Percentiles rank a stretch among this genome's conserved stretches.
phyloP scores from a whole-genome alignment of 179 eudicot genomes.

The Spergularia azorica region DNA sequence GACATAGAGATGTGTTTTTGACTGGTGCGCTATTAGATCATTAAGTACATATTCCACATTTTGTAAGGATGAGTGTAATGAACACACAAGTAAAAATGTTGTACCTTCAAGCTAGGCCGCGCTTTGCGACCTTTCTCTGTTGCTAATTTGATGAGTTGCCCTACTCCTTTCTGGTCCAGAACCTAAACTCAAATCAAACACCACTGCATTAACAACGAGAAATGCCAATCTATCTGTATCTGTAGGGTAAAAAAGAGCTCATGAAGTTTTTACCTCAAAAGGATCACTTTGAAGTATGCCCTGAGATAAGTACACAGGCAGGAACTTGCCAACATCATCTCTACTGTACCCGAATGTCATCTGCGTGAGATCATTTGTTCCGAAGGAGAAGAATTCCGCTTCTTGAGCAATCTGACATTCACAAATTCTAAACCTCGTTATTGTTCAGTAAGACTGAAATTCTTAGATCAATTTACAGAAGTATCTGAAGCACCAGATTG shows the following conservation, averaged over 20 bases:
- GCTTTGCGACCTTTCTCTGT: slow-evolving; percentile 84
- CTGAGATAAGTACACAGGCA: slow-evolving; percentile 81
- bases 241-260: background rate
- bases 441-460: background rate
- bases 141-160: slow-evolving; percentile 87
- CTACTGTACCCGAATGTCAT: slow-evolving; percentile 98
- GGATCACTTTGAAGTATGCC: slow-evolving; percentile 95
- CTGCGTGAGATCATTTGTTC: slow-evolving; percentile 94
- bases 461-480: too few relatives aligned
- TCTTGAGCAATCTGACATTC: slow-evolving; percentile 72
- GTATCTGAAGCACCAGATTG: background rate
- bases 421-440: background rate
- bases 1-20: too few relatives aligned
- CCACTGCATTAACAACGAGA: background rate
- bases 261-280: slow-evolving; percentile 60
- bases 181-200: slow-evolving; percentile 62
- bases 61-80: background rate
- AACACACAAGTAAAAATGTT: background rate
- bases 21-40: too few relatives aligned
- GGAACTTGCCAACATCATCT: slow-evolving; percentile 97
- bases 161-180: slow-evolving; percentile 93
- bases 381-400: slow-evolving; percentile 96
- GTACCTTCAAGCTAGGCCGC: slow-evolving; percentile 84
- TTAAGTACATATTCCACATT: background rate
- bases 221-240: background rate